Percentiles rank a stretch among this genome's conserved stretches.
These are phyloP conservation scores for Bremia lactucae DNA, from an alignment of 352 stramenopile genomes.

Conservation along the genomic window DNA sequence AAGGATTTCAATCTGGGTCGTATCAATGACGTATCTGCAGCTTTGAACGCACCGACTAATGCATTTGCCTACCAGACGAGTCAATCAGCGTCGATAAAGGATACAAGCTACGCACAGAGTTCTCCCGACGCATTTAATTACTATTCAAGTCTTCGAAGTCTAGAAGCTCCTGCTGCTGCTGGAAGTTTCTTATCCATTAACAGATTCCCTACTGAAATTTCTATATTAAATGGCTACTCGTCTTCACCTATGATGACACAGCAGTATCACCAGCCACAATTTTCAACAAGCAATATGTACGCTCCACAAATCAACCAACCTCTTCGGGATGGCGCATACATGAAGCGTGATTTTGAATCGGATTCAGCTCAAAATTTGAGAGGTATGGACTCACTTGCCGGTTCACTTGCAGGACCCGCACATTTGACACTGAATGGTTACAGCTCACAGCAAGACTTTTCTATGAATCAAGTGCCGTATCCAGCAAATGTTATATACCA, in stretches of 20 bases:
- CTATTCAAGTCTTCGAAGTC: slow-evolving; percentile 4
- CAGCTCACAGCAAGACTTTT: slow-evolving; percentile 24
- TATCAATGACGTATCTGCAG: slow-evolving; percentile 7
- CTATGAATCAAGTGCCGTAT: slow-evolving; percentile 19
- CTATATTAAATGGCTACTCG: slow-evolving; percentile 14
- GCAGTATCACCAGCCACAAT: slow-evolving; percentile 29
- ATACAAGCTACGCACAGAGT: slow-evolving; percentile 17
- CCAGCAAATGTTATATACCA: slow-evolving; percentile 29
- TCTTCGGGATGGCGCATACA: slow-evolving; percentile 43
- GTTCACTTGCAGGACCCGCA: slow-evolving; percentile 13
- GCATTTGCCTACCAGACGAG: slow-evolving; percentile 25
- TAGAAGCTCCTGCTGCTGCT: slow-evolving; percentile 10
- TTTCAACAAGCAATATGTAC: slow-evolving; percentile 27
- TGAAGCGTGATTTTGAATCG: slow-evolving; percentile 34
- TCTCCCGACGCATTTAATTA: slow-evolving; percentile 27
- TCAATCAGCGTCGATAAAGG: slow-evolving; percentile 10
- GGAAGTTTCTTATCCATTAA: slow-evolving; percentile 11
- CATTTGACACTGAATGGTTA: slow-evolving; percentile 22
- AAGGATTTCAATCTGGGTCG: slow-evolving; percentile 9
- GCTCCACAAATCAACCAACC: slow-evolving; percentile 47
- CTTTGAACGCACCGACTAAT: slow-evolving; percentile 10
- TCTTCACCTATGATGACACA: slow-evolving; percentile 16
- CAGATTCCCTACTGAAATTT: slow-evolving; percentile 16
- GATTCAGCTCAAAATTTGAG: slow-evolving; percentile 23
- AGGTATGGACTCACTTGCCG: slow-evolving; percentile 16